Base-by-base conservation (phyloP, 495 filamentous ascomycete genomes). In the Tuber umbilicatum region DNA sequence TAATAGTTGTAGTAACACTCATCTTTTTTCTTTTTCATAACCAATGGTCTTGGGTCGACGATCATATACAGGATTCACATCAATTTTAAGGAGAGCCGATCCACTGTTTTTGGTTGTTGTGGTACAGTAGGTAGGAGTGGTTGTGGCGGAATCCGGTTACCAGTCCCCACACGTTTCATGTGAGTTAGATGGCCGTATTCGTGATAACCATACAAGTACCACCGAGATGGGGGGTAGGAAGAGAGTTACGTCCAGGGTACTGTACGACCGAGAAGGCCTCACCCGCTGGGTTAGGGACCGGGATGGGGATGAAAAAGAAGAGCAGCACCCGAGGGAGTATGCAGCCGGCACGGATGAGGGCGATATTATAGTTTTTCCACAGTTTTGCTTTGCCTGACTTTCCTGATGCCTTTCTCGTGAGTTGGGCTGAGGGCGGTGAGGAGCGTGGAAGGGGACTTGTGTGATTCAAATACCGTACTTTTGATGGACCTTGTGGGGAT, bases 1-100 rank as follows among this genome's bases (percentile, higher is more conserved):
- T 47, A 70, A 78, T 79, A 10, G 23, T 5, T 12, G n/a, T 14
- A 16, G 50, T 60, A 9, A 60, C 31, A 10, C 50, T 72, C 72
- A 43, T 78, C 64, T 67, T 68, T 78, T 78, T 78, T 74, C 69
- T 35, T 64, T 64, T 5, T 17, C 35, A 64, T 27, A 35, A 73
- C 69, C 69, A 75, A 72, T 76, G 50, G 76, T 70, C 42, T 68
- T 78, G 69, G 75, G 77, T 74, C 69, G 77, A 79, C 76, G 75
- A 79, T 79, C 77, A 79, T 78, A 78, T 79, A 70, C 77, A 73
- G 72, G 72, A 78, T 74, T 78, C 77, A 78, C 60, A 75, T 78
- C 60, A 72, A 74, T 71, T 67, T 31, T 35, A 31, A 64, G 27
- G 43, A 67, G 47, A 74, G 72, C 72, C 72, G 77, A 78, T 79